Conservation (phyloP, 495 filamentous ascomycete species). For the Podospora conica region DNA sequence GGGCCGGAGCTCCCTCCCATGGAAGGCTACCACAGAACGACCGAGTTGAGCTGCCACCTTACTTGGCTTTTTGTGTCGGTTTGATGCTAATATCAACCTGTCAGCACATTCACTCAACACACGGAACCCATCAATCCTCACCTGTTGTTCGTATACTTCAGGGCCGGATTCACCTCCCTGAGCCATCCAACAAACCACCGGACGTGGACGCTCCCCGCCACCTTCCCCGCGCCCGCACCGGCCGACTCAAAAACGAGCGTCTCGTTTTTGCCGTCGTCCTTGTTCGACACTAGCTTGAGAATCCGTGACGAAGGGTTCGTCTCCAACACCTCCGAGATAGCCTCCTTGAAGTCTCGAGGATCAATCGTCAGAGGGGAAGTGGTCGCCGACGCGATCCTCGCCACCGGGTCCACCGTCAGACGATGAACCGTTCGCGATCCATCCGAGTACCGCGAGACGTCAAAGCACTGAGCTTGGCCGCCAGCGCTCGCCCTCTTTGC, state of each 20-base stretch:
- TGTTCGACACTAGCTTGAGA: constrained; percentile 3
- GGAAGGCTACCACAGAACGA: too few relatives aligned
- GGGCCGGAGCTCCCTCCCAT: too few relatives aligned
- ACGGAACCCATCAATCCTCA: not conserved
- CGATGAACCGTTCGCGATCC: not conserved
- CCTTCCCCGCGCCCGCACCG: constrained; percentile 5
- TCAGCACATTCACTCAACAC: not conserved
- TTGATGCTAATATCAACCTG: not conserved
- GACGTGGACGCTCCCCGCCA: constrained; percentile 29
- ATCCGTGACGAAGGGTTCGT: not conserved
- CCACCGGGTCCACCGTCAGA: constrained; percentile 14
- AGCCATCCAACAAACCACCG: constrained; percentile 32
- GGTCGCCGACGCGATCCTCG: constrained; percentile 2
- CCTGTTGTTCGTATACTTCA: constrained; percentile 14
- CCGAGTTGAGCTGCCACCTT: not conserved
- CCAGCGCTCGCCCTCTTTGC: not conserved
- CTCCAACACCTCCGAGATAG: constrained; percentile 6
- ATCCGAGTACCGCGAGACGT: not conserved
- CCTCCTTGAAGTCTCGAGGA: constrained; percentile 15
- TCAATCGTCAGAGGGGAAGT: constrained; percentile 11
- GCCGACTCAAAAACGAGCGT: constrained; percentile 18
- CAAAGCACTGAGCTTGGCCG: not conserved
- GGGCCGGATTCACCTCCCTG: constrained; percentile 18
- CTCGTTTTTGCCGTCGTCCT: not conserved
- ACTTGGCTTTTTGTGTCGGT: too few relatives aligned